Base-by-base conservation (phyloP, 164 flowering plant species). In the Cinnamomum chago region DNA sequence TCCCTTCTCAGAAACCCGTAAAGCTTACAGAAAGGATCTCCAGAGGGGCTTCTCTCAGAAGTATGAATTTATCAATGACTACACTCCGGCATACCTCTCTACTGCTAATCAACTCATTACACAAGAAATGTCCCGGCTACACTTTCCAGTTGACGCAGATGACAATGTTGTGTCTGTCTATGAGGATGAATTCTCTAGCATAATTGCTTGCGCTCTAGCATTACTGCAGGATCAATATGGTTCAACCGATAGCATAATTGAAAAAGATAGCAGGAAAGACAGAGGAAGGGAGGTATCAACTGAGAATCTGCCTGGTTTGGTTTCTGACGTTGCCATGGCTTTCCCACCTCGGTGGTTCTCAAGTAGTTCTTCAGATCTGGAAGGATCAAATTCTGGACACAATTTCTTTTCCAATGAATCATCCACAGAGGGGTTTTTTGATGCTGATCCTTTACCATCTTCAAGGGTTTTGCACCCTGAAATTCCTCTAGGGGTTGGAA, bases 151-250 rank as follows among this genome's bases (percentile, higher is more conserved):
- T 65, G 84, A 85, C n/a, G 65, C 33, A 17, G 88, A 88, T 72
- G 81, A 86, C 76, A 79, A 68, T 78, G 79, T 89, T 70, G 87
- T 95, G 62, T 87, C 93, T 33, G 87, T 86, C 74, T 87, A 85
- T 77, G 98, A 92, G 74, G 94, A 86, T 74, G 99, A 96, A 71
- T 83, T 82, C 73, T 90, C 98, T 20, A 96, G 97, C 83, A 79
- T 92, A 70, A 89, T 92, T 78, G 90, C 98, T 12, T 94, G 95
- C 83, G 97, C 93, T 27, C 72, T 96, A 51, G 90, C 95, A 30
- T 74, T 83, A 76, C 72, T 88, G 79, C 84, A 84, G 50, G 88
- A 89, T 73, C 65, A 9, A 68, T 71, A 81, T 66, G 68, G 69
- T 68, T 74, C 71, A 30, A 25, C 67, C 2, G 88, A 82, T 35